Evolutionary conservation across 768 basidiomycete genomes (phyloP).

Genomic region (Lentinula sp.): DNA sequence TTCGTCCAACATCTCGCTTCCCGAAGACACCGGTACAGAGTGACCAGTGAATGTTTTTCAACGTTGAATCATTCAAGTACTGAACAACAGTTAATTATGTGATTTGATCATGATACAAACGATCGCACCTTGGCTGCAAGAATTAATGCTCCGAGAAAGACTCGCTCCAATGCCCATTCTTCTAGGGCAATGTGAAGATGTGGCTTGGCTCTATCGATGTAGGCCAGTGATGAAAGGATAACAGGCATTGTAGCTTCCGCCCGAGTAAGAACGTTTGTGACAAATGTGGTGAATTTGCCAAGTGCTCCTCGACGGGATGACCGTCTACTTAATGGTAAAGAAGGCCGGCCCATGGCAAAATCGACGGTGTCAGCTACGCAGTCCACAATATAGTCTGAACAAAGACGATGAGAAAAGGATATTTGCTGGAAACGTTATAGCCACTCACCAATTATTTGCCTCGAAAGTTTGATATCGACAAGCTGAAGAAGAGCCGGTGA

Average conservation of each 20-base stretch:
- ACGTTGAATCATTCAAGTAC: constrained; percentile 85
- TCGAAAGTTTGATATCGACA: constrained; percentile 56
- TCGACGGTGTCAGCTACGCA: constrained; percentile 67
- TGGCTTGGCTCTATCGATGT: constrained; percentile 71
- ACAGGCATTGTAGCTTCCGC: constrained; percentile 71
- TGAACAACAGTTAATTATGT: constrained; percentile 20
- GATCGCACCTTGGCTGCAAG: constrained; percentile 69
- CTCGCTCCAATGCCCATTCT: constrained; percentile 84
- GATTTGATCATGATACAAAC: constrained; percentile 1
- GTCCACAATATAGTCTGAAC: constrained; percentile 66
- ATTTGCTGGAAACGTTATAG: neutral
- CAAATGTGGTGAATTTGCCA: constrained; percentile 58
- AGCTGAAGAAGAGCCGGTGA: constrained; percentile 64
- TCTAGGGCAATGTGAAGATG: constrained; percentile 78
- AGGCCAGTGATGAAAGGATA: constrained; percentile 65
- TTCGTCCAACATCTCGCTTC: constrained; percentile 73
- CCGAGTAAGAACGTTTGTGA: constrained; percentile 58
- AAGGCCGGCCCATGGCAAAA: constrained; percentile 66
- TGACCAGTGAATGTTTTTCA: constrained; percentile 90
- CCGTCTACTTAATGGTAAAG: constrained; percentile 45
- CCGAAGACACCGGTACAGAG: constrained; percentile 80
- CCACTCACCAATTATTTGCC: constrained; percentile 57
- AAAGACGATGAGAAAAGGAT: constrained; percentile 6
- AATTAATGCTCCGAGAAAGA: constrained; percentile 88
- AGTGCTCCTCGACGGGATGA: constrained; percentile 43